Evolutionary conservation across 176 grass and related monocot genomes (phyloP).

Genomic region (Avena sativa): DNA sequence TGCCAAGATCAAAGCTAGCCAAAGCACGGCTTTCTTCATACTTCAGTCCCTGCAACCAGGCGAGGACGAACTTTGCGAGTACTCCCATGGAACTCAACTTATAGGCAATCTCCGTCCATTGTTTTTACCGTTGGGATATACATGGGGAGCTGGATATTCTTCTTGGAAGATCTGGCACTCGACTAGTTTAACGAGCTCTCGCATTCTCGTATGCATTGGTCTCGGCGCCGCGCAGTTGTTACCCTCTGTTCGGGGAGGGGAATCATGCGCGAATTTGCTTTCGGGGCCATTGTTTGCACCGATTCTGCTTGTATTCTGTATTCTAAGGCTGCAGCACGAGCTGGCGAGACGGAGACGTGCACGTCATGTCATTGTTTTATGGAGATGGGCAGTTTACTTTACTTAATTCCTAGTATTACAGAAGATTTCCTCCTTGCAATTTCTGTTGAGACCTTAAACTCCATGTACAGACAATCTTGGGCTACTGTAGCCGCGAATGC

Average conservation of each 20-base stretch:
- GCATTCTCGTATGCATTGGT: background rate
- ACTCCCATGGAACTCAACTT: background rate
- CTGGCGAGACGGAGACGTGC: background rate
- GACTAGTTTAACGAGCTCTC: conserved; percentile 26
- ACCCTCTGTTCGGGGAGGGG: background rate
- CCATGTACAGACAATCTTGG: background rate
- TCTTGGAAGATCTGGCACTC: background rate
- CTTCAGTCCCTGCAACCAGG: background rate
- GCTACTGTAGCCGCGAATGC: background rate
- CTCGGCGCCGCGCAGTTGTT: conserved; percentile 10
- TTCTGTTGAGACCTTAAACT: background rate
- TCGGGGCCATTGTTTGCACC: background rate
- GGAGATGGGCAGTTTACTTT: background rate
- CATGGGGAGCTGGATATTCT: conserved; percentile 27
- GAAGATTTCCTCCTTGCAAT: background rate
- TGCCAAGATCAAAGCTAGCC: conserved; percentile 6
- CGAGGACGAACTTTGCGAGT: conserved; percentile 30
- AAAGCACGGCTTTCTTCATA: conserved; percentile 21
- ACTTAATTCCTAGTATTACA: background rate
- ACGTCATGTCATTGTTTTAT: conserved; percentile 4
- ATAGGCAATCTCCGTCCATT: background rate
- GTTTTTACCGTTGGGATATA: background rate
- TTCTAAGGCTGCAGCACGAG: background rate
- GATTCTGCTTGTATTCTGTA: background rate
- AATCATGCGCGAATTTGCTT: conserved; percentile 36